Evolutionary conservation across 768 basidiomycete genomes (phyloP), one percentile per base, ranked within the genome.

Genomic region (Galerina marginata): DNA sequence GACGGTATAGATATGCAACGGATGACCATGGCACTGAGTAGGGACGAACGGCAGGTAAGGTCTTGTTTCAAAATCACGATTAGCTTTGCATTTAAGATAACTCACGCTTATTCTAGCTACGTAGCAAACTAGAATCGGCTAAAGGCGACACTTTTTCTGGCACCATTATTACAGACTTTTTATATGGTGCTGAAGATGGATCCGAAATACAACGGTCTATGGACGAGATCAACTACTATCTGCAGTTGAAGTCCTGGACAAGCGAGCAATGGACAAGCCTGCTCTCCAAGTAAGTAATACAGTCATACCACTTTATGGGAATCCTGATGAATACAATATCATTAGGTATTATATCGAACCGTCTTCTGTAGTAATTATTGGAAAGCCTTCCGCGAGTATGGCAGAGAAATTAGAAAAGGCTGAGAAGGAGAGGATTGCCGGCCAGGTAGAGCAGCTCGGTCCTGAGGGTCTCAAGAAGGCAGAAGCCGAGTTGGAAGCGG

Each of bases 1-100:
- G 86, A 90, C 54, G 95, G 92, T 3, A 80, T 99, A 50, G 93
- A 99, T 73, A 95, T 98, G 90, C 81, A 87, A 33, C 81, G 96
- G 9, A 97, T 99, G 90, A 73, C 75, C 14, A 89, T 92, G 86
- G 81, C 97, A 15, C 86, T 99, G 47, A 85, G 88, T 64, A 81
- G 95, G 52, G 94, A 97, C 66, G 91, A 93, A 75, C 88, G 95
- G 56, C 94, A 95, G 81, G 89, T 91, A 61, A 53, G 73, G 65
- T 3, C n/a, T 48, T 37, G 40, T 39, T 38, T 48, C 20, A 40
- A 6, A 51, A 50, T 52, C 14, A 40, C 39, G 37, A 50, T 15
- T 6, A 38, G 33, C 29, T 36, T 54, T 56, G 38, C 14, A 49
- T 37, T n/a, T 37, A 49, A 44, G 37, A 50, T 39, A 67, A 56